Conservation (phyloP, 148 eudicot species). For the Rhododendron griersonianum region DNA sequence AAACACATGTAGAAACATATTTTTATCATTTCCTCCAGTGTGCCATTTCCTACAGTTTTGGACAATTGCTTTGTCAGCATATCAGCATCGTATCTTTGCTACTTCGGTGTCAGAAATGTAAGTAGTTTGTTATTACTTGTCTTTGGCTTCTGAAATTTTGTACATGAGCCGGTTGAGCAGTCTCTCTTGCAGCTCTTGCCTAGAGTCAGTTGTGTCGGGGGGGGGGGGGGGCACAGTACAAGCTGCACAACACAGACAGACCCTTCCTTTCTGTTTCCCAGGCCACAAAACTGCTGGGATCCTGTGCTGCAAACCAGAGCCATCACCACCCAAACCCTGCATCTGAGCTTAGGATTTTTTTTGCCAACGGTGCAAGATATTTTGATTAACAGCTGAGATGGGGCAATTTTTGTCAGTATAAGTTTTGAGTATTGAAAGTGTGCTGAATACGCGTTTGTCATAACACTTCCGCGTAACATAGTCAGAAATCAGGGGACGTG, state of each 20-base stretch:
- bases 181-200: background rate
- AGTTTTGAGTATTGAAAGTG: background rate
- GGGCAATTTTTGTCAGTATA: background rate
- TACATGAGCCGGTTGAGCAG: background rate
- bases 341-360: background rate
- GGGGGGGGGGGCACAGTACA: background rate
- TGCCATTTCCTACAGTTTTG: background rate
- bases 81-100: background rate
- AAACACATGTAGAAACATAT: background rate
- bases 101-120: background rate
- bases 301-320: background rate
- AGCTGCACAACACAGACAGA: background rate
- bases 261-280: background rate
- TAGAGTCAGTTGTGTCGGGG: background rate
- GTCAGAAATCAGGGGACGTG: background rate
- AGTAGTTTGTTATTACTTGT: background rate
- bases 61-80: background rate
- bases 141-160: background rate
- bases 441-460: background rate
- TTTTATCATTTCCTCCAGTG: background rate
- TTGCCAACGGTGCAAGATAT: background rate
- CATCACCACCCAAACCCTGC: background rate
- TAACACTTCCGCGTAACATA: background rate
- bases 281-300: background rate
- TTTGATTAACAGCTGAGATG: background rate